Conservation (phyloP, 73 alveolate species). For the Tetrahymena borealis region DNA sequence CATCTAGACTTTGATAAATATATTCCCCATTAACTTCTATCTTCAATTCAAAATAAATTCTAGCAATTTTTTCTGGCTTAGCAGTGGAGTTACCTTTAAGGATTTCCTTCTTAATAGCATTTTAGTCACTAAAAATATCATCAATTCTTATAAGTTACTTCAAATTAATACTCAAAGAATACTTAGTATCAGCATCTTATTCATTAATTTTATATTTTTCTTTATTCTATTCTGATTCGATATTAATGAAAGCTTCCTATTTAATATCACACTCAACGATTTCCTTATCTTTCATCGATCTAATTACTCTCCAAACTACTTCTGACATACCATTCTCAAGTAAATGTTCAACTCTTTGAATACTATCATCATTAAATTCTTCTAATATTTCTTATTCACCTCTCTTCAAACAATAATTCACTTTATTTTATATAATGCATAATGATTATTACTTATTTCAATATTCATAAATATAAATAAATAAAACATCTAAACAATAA, state of each 20-base stretch:
- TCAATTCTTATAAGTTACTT: conserved; percentile 22
- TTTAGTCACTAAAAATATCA: conserved; percentile 34
- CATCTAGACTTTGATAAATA: neutral
- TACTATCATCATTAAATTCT: neutral
- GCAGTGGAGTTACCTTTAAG: conserved; percentile 28
- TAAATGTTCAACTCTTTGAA: neutral
- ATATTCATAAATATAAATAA: too few relatives aligned
- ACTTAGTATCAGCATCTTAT: neutral
- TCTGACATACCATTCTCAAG: neutral
- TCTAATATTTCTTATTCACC: neutral
- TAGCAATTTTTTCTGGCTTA: conserved; percentile 34
- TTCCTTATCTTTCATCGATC: conserved; percentile 34
- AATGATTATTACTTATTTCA: too few relatives aligned
- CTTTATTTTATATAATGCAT: neutral
- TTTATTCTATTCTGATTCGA: neutral
- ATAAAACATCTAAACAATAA: neutral
- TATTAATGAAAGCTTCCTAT: neutral
- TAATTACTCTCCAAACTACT: conserved; percentile 1
- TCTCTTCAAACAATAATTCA: neutral
- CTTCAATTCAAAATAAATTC: conserved; percentile 12
- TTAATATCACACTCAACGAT: neutral
- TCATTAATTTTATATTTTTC: neutral
- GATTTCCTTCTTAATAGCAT: conserved; percentile 6
- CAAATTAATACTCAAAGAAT: conserved; percentile 4
- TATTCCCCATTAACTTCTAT: neutral